Evolutionary conservation across 495 filamentous ascomycete genomes (phyloP).

Genomic region (Xylaria longipes): DNA sequence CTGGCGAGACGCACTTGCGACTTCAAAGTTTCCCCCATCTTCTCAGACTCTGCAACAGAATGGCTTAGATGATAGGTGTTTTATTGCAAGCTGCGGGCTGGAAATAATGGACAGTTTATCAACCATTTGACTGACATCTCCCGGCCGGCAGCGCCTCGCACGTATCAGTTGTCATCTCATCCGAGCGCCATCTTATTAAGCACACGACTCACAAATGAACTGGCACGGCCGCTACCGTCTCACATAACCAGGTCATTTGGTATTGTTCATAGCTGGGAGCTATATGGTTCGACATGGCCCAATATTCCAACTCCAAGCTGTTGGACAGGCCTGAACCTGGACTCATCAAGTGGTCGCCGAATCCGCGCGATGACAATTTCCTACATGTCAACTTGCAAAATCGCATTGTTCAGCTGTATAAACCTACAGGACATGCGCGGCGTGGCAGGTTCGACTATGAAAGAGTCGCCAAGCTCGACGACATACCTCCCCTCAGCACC

Average conservation of each 20-base stretch:
- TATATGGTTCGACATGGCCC: slow-evolving; percentile 28
- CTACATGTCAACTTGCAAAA: slow-evolving; percentile 83
- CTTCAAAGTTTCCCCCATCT: too few relatives aligned
- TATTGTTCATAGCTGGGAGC: background rate
- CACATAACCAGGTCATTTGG: background rate
- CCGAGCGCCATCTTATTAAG: background rate
- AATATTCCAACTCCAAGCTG: slow-evolving; percentile 36
- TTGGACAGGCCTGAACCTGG: slow-evolving; percentile 62
- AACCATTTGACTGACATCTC: background rate
- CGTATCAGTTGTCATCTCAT: background rate
- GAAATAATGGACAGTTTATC: background rate
- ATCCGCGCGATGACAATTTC: slow-evolving; percentile 69
- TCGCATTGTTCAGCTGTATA: slow-evolving; percentile 80
- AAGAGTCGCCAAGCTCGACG: slow-evolving; percentile 72
- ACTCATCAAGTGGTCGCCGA: slow-evolving; percentile 87
- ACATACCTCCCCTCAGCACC: slow-evolving; percentile 84
- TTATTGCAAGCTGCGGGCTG: background rate
- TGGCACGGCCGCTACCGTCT: background rate
- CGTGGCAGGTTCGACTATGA: slow-evolving; percentile 66
- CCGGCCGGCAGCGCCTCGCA: slow-evolving; percentile 1
- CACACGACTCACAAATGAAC: background rate
- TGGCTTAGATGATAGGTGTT: background rate
- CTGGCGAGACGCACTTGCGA: background rate
- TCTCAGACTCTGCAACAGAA: background rate
- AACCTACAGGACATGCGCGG: slow-evolving; percentile 65